phyloP scores from a whole-genome alignment of 2,329 filamentous ascomycete genomes.

The Orbilia brochopaga region DNA sequence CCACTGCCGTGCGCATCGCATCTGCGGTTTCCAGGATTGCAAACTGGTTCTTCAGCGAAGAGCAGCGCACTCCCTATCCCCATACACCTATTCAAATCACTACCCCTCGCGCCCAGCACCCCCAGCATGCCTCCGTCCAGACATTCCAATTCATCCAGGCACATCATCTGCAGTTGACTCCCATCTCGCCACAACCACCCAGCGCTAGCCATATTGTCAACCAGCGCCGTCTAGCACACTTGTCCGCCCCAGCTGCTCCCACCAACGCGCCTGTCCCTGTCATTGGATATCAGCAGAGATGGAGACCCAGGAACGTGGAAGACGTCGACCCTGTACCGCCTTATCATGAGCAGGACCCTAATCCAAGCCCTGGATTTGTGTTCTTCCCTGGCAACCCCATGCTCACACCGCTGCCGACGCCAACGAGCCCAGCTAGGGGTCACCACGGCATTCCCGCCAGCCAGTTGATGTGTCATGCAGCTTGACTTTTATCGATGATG shows the following conservation, averaged over 20 bases:
- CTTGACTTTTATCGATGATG: slow-evolving; percentile 14
- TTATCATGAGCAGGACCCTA: slow-evolving; percentile 46
- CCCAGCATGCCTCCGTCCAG: slow-evolving; percentile 26
- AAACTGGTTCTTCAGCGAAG: slow-evolving; percentile 47
- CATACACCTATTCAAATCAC: slow-evolving; percentile 12
- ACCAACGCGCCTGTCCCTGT: slow-evolving; percentile 7
- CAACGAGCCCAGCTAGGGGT: slow-evolving; percentile 30
- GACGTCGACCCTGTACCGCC: slow-evolving; percentile 46
- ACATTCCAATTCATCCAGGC: slow-evolving; percentile 42
- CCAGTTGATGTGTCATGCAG: slow-evolving; percentile 49
- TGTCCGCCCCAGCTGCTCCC: slow-evolving; percentile 32
- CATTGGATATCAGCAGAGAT: slow-evolving; percentile 43
- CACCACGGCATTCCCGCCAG: slow-evolving; percentile 16
- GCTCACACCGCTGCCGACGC: slow-evolving; percentile 34
- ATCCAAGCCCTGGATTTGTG: slow-evolving; percentile 48
- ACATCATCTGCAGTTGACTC: slow-evolving; percentile 44
- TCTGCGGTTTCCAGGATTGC: slow-evolving; percentile 46
- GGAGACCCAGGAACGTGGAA: slow-evolving; percentile 46
- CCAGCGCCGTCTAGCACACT: slow-evolving; percentile 29
- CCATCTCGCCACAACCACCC: slow-evolving; percentile 32
- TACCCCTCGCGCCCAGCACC: slow-evolving; percentile 10
- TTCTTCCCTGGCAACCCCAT: slow-evolving; percentile 44
- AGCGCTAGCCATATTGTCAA: background rate
- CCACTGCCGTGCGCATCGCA: slow-evolving; percentile 40
- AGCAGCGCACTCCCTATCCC: slow-evolving; percentile 27